Percentiles rank a stretch among this genome's conserved stretches.
These are phyloP conservation scores for Beta lomatogona DNA, from an alignment of 179 eudicot genomes.

Conservation along the genomic window DNA sequence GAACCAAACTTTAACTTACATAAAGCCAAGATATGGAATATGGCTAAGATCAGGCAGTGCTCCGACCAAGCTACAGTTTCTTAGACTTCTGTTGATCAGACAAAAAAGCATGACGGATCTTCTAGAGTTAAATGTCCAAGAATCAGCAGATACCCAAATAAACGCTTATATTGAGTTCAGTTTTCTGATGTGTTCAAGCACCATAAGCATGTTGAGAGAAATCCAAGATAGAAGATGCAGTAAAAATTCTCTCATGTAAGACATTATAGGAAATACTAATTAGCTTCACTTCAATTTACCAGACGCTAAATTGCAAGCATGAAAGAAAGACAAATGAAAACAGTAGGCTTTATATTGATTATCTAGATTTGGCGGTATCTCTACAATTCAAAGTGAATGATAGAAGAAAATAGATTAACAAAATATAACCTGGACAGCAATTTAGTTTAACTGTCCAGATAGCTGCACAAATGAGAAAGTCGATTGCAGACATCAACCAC, in stretches of 20 bases:
- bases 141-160: conserved; percentile 8
- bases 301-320: not conserved
- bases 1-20: conserved; percentile 47
- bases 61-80: conserved; percentile 61
- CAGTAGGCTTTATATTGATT: not conserved
- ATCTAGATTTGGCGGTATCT: not conserved
- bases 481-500: not conserved
- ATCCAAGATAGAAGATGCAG: not conserved
- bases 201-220: not conserved
- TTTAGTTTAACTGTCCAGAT: not conserved
- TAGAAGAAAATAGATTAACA: not conserved
- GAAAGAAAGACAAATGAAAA: not conserved
- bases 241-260: not conserved
- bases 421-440: not conserved
- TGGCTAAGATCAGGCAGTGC: conserved; percentile 62
- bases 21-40: conserved; percentile 51
- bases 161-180: not conserved
- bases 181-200: not conserved
- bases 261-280: not conserved
- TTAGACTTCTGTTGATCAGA: conserved; percentile 55
- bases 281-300: not conserved
- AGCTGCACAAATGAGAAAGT: not conserved
- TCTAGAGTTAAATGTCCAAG: not conserved
- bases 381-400: not conserved
- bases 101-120: conserved; percentile 21